Conservation (phyloP, 2,329 filamentous ascomycete species). For the Monosporascus sp. region DNA sequence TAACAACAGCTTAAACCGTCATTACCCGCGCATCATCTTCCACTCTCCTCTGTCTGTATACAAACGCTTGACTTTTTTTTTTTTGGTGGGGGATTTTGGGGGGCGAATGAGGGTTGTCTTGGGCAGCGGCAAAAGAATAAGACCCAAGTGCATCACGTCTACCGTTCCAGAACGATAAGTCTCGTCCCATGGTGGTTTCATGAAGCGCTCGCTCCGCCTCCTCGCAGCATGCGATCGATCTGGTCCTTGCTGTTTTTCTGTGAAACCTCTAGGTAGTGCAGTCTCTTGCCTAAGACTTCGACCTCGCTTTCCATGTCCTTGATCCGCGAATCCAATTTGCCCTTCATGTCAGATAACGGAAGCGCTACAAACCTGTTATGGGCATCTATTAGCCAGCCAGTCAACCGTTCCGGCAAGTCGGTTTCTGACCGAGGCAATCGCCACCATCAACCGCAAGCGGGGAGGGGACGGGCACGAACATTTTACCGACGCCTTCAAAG, state of each 20-base stretch:
- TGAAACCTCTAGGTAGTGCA: slow-evolving; percentile 91
- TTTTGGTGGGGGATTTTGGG: too few species aligned
- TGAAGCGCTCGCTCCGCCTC: slow-evolving; percentile 28
- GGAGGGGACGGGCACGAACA: slow-evolving; percentile 52
- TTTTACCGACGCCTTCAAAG: slow-evolving; percentile 96
- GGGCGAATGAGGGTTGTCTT: too few species aligned
- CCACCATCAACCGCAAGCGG: not conserved
- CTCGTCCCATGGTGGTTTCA: slow-evolving; percentile 14
- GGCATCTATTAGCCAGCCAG: not conserved
- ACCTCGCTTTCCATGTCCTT: slow-evolving; percentile 73
- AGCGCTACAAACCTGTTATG: slow-evolving; percentile 75
- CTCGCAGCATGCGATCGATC: slow-evolving; percentile 77
- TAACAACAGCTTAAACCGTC: too few species aligned
- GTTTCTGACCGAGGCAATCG: too few species aligned
- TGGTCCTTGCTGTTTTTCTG: slow-evolving; percentile 90
- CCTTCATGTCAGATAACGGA: slow-evolving; percentile 65
- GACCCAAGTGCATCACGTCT: too few species aligned
- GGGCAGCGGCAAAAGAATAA: too few species aligned
- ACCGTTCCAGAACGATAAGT: too few species aligned
- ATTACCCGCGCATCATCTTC: too few species aligned
- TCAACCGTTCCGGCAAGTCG: not conserved
- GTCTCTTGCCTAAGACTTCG: slow-evolving; percentile 75
- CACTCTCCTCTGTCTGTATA: too few species aligned
- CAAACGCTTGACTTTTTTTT: too few species aligned
- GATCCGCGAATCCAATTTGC: slow-evolving; percentile 69